These are phyloP conservation scores for Talaromyces sp. DNA, from an alignment of 2,329 filamentous ascomycete genomes.

Conservation along the genomic window DNA sequence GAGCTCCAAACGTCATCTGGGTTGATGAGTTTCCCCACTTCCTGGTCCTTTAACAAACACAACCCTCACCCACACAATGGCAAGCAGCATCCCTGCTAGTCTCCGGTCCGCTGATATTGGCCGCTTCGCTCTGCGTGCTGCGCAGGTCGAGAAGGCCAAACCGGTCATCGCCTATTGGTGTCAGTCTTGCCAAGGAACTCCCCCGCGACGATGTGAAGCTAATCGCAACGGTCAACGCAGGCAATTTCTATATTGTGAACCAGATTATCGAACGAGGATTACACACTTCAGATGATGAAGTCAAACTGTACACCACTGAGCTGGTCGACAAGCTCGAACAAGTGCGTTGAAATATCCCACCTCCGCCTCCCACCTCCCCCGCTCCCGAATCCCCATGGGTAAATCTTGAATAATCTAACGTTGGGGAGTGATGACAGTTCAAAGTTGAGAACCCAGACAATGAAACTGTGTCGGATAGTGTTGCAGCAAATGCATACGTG, in stretches of 20 bases:
- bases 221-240: constrained; percentile 48
- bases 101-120: constrained; percentile 80
- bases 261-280: constrained; percentile 82
- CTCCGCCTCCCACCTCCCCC: not conserved
- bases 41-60: constrained; percentile 1
- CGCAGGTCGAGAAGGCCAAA: constrained; percentile 80
- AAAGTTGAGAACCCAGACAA: constrained; percentile 75
- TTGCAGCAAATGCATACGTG: constrained; percentile 85
- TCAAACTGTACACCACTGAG: constrained; percentile 75
- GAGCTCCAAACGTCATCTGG: constrained; percentile 27
- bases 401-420: not conserved
- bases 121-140: constrained; percentile 80
- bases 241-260: constrained; percentile 90
- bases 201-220: constrained; percentile 12
- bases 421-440: constrained; percentile 49
- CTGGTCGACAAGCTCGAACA: constrained; percentile 91
- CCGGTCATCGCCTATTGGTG: constrained; percentile 95
- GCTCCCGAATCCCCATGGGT: not conserved
- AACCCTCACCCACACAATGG: constrained; percentile 66
- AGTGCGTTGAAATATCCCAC: constrained; percentile 46
- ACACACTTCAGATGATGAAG: constrained; percentile 76
- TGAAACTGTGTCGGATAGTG: constrained; percentile 82
- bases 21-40: constrained; percentile 6
- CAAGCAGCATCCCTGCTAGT: constrained; percentile 67
- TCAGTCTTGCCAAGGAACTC: constrained; percentile 52